Evolutionary conservation across 2,329 filamentous ascomycete species (phyloP).

Genomic region (Penicillium griseofulvum): DNA sequence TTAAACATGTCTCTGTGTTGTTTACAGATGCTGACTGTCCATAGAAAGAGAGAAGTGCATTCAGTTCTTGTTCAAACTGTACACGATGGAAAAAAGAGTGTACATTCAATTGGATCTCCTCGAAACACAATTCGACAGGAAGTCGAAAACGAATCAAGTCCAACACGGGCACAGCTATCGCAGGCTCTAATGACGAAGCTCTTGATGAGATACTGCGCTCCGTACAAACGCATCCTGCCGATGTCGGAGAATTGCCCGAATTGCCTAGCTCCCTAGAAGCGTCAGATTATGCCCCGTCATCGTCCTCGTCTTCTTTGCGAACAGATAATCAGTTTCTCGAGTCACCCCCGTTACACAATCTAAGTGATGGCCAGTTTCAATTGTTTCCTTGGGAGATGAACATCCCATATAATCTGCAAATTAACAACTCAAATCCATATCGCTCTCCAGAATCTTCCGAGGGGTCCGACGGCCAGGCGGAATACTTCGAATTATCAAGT

Average conservation of each 20-base stretch:
- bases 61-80: constrained; percentile 42
- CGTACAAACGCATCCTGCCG: constrained; percentile 1
- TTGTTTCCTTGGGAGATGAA: not conserved
- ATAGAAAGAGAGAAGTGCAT: constrained; percentile 13
- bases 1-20: not conserved
- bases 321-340: not conserved
- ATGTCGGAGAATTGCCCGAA: not conserved
- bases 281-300: not conserved
- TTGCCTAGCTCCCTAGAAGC: not conserved
- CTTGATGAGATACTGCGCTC: constrained; percentile 2
- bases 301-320: not conserved
- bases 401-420: not conserved
- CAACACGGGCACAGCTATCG: not conserved
- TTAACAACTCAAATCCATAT: not conserved
- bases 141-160: constrained; percentile 4
- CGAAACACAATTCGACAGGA: constrained; percentile 17
- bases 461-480: not conserved
- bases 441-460: not conserved
- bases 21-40: not conserved
- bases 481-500: not conserved
- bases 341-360: not conserved
- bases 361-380: not conserved
- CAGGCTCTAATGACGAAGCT: not conserved
- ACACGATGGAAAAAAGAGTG: constrained; percentile 46
- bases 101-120: constrained; percentile 46